Conservation (phyloP, 768 basidiomycete species). For the Coprinopsis marcescibilis region DNA sequence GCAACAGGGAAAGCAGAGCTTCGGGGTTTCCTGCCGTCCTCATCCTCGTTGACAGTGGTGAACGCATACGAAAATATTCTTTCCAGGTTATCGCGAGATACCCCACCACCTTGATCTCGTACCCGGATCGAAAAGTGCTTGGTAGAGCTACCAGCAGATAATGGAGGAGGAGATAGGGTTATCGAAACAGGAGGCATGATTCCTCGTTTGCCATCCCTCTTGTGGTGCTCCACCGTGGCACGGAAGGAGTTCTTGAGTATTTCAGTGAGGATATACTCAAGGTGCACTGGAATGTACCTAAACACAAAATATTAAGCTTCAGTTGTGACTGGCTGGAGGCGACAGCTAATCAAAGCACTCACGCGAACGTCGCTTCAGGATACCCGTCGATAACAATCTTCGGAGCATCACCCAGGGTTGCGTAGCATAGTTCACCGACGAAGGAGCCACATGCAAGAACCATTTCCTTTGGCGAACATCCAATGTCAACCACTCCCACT, state of each 20-base stretch:
- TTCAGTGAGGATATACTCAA: slow-evolving; percentile 89
- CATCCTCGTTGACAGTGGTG: slow-evolving; percentile 66
- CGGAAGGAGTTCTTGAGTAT: slow-evolving; percentile 89
- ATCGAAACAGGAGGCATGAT: slow-evolving; percentile 59
- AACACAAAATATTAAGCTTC: neutral
- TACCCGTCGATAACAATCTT: slow-evolving; percentile 66
- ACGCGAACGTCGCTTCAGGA: slow-evolving; percentile 71
- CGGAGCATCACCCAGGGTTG: slow-evolving; percentile 72
- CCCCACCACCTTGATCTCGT: slow-evolving; percentile 84
- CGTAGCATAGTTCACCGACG: slow-evolving; percentile 79
- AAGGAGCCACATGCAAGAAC: slow-evolving; percentile 77
- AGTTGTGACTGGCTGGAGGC: slow-evolving; percentile 6
- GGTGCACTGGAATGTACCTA: slow-evolving; percentile 84
- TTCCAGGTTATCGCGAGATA: slow-evolving; percentile 65
- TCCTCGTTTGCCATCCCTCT: slow-evolving; percentile 30
- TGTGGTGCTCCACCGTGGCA: slow-evolving; percentile 77
- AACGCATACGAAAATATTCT: slow-evolving; percentile 90
- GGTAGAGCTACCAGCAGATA: slow-evolving; percentile 19
- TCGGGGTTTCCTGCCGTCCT: too few relatives aligned
- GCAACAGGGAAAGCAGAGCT: too few relatives aligned
- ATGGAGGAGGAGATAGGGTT: slow-evolving; percentile 58
- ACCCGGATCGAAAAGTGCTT: slow-evolving; percentile 71
- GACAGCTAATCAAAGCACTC: slow-evolving; percentile 25
- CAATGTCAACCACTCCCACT: slow-evolving; percentile 70
- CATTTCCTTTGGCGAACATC: slow-evolving; percentile 68